Evolutionary conservation across 1,284 basidiomycete genomes (phyloP).

Genomic region (Xerocomus alliaceus): DNA sequence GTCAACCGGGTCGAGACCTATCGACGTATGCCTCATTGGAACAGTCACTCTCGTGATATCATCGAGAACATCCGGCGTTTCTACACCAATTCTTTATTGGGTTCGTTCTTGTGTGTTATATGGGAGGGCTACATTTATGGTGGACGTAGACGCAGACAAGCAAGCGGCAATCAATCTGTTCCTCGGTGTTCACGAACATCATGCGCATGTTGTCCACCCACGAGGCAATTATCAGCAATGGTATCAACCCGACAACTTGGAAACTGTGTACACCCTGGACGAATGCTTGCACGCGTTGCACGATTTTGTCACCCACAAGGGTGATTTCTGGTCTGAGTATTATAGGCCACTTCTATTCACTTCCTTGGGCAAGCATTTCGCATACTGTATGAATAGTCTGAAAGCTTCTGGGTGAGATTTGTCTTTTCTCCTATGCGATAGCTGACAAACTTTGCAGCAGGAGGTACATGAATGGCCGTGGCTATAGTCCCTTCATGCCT

Average conservation of each 20-base stretch:
- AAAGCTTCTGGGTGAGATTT: constrained; percentile 75
- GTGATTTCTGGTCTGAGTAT: constrained; percentile 90
- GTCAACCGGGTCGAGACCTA: constrained; percentile 98
- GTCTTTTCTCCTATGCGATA: background rate
- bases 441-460: constrained; percentile 42
- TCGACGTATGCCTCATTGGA: constrained; percentile 95
- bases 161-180: constrained; percentile 98
- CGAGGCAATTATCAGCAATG: constrained; percentile 80
- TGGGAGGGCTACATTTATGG: background rate
- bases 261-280: constrained; percentile 63
- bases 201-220: constrained; percentile 49
- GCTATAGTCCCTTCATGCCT: constrained; percentile 76
- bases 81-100: constrained; percentile 93
- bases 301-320: constrained; percentile 62
- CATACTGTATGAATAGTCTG: constrained; percentile 85
- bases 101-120: constrained; percentile 44
- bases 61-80: constrained; percentile 96
- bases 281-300: constrained; percentile 62
- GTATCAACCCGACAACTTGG: constrained; percentile 78
- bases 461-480: constrained; percentile 70
- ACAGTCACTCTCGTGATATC: constrained; percentile 95
- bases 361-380: constrained; percentile 82
- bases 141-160: constrained; percentile 86
- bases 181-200: constrained; percentile 79
- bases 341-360: constrained; percentile 88